Evolutionary conservation across 2,329 filamentous ascomycete genomes (phyloP), one percentile per base, ranked within the genome.

Genomic region (Cercospora janseana): DNA sequence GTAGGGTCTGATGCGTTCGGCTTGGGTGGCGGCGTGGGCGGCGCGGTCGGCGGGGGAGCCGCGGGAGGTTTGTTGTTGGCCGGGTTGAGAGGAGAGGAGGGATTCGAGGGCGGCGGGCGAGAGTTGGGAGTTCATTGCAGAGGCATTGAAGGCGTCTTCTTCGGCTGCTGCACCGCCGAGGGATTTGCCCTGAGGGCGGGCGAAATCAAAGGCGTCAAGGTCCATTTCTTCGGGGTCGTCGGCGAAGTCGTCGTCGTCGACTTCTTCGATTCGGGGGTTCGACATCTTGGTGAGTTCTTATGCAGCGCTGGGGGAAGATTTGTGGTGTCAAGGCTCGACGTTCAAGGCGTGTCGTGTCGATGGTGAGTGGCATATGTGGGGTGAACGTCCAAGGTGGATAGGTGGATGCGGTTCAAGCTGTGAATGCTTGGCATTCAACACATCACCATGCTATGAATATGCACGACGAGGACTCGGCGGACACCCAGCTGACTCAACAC

Each of bases 231-330:
- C 87, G 46, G 92, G 89, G 73, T 97, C 92, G 60, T 72, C 71
- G 59, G 70, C 71, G 26, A 57, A 44, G 10, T 87, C 86, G 69
- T 80, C 83, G 76, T 94, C 89, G 53, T 85, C 88, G 56, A 96
- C 85, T 72, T 97, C 93, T 79, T 98, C 93, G 70, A 97, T 85
- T 55, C 86, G 85, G 53, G 91, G 83, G 75, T 93, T 71, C 56
- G 88, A 87, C 89, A 94, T 93, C 59, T 56, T 73, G 64, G 53
- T 12, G 27, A 23, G 21, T 34, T 6, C 3, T 12, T 16, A 6
- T 34, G 31, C 6, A 21, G 26, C 6, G 34, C 18, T 15, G 34
- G 20, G n/a, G 18, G 4, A 7, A 13, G 6, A 3, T 18, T 10
- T 16, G 9, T 34, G n/a, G 20, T 34, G 7, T 34, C 31, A n/a